Evolutionary conservation across 2,329 filamentous ascomycete species (phyloP).

Genomic region (Diplodia seriata): DNA sequence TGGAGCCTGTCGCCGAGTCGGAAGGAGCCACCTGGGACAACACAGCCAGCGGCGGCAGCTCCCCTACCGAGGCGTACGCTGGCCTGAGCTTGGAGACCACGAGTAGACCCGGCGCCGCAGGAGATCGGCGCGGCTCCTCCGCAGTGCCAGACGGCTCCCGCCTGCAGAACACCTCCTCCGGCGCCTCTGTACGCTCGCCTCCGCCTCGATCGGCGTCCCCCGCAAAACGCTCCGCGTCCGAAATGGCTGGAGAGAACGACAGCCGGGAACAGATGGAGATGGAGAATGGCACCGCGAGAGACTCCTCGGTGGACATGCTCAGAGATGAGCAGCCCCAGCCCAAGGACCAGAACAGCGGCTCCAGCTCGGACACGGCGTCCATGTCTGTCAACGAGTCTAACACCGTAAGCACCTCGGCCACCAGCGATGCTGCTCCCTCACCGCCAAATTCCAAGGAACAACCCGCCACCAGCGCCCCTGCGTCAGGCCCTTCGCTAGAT

Average conservation of each 20-base stretch:
- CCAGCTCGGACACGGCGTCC: constrained; percentile 43
- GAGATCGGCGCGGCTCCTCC: constrained; percentile 39
- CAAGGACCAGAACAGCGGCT: constrained; percentile 39
- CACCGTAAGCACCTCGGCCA: constrained; percentile 29
- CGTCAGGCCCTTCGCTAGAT: constrained; percentile 50
- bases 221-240: constrained; percentile 62
- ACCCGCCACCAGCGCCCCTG: background rate
- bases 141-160: constrained; percentile 31
- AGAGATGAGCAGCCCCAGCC: constrained; percentile 38
- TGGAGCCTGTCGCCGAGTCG: constrained; percentile 44
- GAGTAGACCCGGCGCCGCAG: constrained; percentile 39
- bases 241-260: constrained; percentile 55
- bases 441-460: constrained; percentile 19
- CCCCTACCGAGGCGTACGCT: constrained; percentile 61
- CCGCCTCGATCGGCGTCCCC: constrained; percentile 58
- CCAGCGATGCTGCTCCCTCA: constrained; percentile 31
- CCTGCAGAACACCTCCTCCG: constrained; percentile 24
- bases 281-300: constrained; percentile 44
- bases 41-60: constrained; percentile 51
- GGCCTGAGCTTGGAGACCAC: constrained; percentile 56
- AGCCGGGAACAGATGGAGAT: constrained; percentile 45
- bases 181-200: constrained; percentile 31
- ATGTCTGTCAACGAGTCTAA: constrained; percentile 31
- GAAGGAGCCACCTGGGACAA: constrained; percentile 42
- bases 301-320: constrained; percentile 55